Evolutionary conservation across 148 eudicot genomes (phyloP), one percentile per base, ranked within the genome.

Genomic region (Heliamphora exappendiculata): DNA sequence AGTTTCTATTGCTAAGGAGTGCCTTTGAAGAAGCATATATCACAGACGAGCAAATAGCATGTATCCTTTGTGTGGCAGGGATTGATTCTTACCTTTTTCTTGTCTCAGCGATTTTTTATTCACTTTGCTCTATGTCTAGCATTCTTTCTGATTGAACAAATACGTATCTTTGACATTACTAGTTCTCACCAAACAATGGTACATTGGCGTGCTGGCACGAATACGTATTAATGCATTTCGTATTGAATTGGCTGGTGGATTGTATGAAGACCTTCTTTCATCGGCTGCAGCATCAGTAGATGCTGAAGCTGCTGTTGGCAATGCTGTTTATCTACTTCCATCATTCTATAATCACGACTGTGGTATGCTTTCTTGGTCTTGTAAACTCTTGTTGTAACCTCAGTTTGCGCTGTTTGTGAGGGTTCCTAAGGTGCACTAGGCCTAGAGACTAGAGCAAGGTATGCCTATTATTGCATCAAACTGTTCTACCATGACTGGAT

Each of bases 341-440:
- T 92, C 98, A 53, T 89, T 94, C 76, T 94, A 94, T 81, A 94
- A 94, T 78, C 98, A 94, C 80, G 97, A 92, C 80, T 94, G 98
- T 82, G 98, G 98, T 91, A 80, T 83, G 91, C 80, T 24, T 34
- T 79, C 34, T 78, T 8, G 28, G 60, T 37, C 49, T 36, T 42
- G 31, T 31, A 16, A 47, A 37, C 58, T 39, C 57, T 44, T 54
- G 10, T 22, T 42, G 47, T 19, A 20, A 47, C n/a, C 59, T 59
- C n/a, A 19, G 11, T 45, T 9, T 54, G 26, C 57, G 33, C 28
- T 57, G 26, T 29, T 67, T 72, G 24, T 29, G 28, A 47, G 29
- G 62, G 36, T 13, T 17, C 55, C 44, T 2, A 54, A 41, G 16
- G 19, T 44, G 55, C 24, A 69, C 8, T 39, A 6, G 14, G 13